A percentile compares a stretch with the other conserved stretches of the same genome.
These are phyloP conservation scores for Berberis vulgaris DNA, from an alignment of 164 flowering plant species.

Conservation along the genomic window DNA sequence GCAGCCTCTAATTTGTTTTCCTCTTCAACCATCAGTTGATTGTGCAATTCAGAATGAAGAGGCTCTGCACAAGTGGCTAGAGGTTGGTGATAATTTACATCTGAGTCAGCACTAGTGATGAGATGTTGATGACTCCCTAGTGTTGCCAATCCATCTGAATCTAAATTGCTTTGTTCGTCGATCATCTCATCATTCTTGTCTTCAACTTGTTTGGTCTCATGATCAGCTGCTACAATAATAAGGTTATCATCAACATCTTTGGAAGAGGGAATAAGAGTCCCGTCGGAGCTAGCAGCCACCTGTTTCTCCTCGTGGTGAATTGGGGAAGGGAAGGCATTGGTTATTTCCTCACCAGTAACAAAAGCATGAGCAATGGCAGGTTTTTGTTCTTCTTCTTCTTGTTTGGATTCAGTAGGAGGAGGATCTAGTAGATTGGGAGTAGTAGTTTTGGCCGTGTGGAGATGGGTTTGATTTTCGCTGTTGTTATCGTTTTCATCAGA, in stretches of 20 bases:
- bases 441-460: too few species aligned
- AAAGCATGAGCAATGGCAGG: not conserved
- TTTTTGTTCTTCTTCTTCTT: not conserved
- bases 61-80: not conserved
- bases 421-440: not conserved
- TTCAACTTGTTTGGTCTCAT: not conserved
- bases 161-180: conserved; percentile 4
- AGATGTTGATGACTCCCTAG: not conserved
- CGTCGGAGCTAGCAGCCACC: too few species aligned
- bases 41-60: conserved; percentile 3
- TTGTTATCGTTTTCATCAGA: too few species aligned
- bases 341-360: not conserved
- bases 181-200: not conserved
- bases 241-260: too few species aligned
- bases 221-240: too few species aligned
- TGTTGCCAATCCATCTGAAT: not conserved
- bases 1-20: too few species aligned
- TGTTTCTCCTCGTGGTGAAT: too few species aligned
- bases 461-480: too few species aligned
- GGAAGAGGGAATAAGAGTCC: too few species aligned
- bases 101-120: not conserved
- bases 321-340: too few species aligned
- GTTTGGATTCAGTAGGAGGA: not conserved
- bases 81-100: conserved; percentile 1
- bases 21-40: too few species aligned